Conservation (phyloP, 2,329 filamentous ascomycete genomes). For the Alternaria triticimaculans region DNA sequence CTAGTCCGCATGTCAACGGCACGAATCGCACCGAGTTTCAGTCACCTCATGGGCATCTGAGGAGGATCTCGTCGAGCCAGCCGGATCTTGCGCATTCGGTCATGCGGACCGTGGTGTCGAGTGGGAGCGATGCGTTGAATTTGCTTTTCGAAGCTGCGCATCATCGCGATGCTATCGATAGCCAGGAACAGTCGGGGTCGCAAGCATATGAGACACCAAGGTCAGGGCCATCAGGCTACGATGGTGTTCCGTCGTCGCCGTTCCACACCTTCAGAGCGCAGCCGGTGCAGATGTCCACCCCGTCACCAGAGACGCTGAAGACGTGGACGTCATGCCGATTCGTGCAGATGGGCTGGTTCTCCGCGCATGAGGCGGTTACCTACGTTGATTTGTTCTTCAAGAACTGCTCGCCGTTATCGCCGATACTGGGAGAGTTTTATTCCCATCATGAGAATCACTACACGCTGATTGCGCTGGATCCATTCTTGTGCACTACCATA, state of each 20-base stretch:
- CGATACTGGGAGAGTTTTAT: constrained; percentile 59
- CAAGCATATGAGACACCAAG: constrained; percentile 48
- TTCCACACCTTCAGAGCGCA: constrained; percentile 44
- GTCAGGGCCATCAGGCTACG: constrained; percentile 37
- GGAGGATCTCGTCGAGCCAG: constrained; percentile 43
- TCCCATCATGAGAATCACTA: constrained; percentile 57
- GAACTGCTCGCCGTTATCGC: constrained; percentile 59
- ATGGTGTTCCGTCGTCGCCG: constrained; percentile 33
- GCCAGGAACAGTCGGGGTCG: constrained; percentile 41
- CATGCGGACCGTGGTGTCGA: constrained; percentile 59
- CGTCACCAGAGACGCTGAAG: constrained; percentile 50
- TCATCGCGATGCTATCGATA: constrained; percentile 47
- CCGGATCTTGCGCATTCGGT: constrained; percentile 50
- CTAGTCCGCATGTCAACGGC: constrained; percentile 34
- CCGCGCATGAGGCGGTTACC: constrained; percentile 60
- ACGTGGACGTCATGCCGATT: constrained; percentile 60
- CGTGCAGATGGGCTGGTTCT: constrained; percentile 64
- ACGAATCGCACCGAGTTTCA: constrained; percentile 36
- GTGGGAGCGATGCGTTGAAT: constrained; percentile 61
- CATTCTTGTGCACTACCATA: constrained; percentile 61
- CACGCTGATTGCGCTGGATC: constrained; percentile 58
- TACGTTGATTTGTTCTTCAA: constrained; percentile 62
- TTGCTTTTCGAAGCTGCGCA: constrained; percentile 60
- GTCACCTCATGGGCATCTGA: constrained; percentile 37
- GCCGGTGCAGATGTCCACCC: constrained; percentile 48